A percentile compares a stretch with the other conserved stretches of the same genome.
These are phyloP conservation scores for Claviceps arundinis DNA, from an alignment of 2,329 filamentous ascomycete genomes.

Conservation along the genomic window DNA sequence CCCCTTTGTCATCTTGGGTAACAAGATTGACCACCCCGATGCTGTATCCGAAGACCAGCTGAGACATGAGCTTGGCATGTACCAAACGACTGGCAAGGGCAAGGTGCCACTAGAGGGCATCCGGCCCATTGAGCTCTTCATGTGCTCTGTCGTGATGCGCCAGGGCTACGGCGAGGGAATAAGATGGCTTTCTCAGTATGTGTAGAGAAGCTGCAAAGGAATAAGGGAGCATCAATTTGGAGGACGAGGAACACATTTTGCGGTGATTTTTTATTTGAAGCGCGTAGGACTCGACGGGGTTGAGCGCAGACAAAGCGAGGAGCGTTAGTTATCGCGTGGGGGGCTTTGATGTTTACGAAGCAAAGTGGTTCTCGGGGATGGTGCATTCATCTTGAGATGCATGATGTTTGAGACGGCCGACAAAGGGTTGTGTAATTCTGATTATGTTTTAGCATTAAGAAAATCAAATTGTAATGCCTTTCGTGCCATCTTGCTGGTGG, in stretches of 20 bases:
- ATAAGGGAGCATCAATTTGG: background rate
- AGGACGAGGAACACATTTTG: background rate
- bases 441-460: constrained; percentile 4
- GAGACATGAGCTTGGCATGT: constrained; percentile 80
- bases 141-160: constrained; percentile 98
- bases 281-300: background rate
- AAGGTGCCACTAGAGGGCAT: constrained; percentile 88
- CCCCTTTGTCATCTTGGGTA: constrained; percentile 89
- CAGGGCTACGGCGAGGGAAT: constrained; percentile 90
- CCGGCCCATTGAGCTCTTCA: constrained; percentile 91
- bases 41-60: constrained; percentile 93
- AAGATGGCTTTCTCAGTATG: constrained; percentile 85
- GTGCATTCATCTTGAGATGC: constrained; percentile 18
- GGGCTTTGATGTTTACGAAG: constrained; percentile 1
- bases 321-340: background rate
- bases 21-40: constrained; percentile 98
- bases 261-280: background rate
- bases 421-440: constrained; percentile 19
- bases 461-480: background rate
- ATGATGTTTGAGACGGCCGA: constrained; percentile 16
- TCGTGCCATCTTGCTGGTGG: background rate
- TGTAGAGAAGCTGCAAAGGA: constrained; percentile 36
- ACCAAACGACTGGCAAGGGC: constrained; percentile 93
- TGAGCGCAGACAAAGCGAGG: background rate
- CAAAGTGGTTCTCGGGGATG: constrained; percentile 15